Evolutionary conservation across 1,139 yeast species (phyloP).

Genomic region (Blastobotrys persicus): DNA sequence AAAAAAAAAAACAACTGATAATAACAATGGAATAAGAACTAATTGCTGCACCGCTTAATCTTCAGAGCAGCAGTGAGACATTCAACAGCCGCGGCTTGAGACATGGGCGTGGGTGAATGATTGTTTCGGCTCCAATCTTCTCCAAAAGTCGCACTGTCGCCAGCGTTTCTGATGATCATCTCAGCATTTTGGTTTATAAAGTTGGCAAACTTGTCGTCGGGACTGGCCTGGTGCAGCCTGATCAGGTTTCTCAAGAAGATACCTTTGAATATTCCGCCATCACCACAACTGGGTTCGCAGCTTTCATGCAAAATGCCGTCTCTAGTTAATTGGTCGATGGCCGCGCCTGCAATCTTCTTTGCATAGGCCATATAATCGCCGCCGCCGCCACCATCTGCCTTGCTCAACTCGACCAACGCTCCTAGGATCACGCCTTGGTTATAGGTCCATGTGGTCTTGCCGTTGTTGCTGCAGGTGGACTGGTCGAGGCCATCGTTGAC

Average conservation of each 20-base stretch:
- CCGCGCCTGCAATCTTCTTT: constrained; percentile 16
- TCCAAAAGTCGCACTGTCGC: constrained; percentile 12
- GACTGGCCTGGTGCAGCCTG: constrained; percentile 14
- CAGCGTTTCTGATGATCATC: constrained; percentile 9
- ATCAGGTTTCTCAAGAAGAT: constrained; percentile 22
- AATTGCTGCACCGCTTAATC: no score
- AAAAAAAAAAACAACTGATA: no score
- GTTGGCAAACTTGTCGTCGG: constrained; percentile 10
- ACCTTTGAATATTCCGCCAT: constrained; percentile 25
- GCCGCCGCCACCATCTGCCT: no score
- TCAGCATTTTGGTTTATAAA: constrained; percentile 15
- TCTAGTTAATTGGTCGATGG: constrained; percentile 15
- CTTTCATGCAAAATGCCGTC: constrained; percentile 21
- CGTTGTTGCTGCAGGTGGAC: constrained; percentile 19
- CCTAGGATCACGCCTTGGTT: constrained; percentile 26
- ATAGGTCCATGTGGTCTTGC: constrained; percentile 22
- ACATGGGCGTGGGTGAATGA: constrained; percentile 5
- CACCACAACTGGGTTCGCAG: constrained; percentile 22
- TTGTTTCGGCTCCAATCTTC: constrained; percentile 14
- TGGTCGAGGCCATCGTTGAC: constrained; percentile 21
- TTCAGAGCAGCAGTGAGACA: neutral
- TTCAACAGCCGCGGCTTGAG: constrained; percentile 1
- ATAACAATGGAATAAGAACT: no score
- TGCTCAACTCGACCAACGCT: constrained; percentile 20
- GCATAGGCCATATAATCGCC: constrained; percentile 17